Evolutionary conservation across 1,284 basidiomycete species (phyloP).

Genomic region (Pyrrhoderma lamaoense): DNA sequence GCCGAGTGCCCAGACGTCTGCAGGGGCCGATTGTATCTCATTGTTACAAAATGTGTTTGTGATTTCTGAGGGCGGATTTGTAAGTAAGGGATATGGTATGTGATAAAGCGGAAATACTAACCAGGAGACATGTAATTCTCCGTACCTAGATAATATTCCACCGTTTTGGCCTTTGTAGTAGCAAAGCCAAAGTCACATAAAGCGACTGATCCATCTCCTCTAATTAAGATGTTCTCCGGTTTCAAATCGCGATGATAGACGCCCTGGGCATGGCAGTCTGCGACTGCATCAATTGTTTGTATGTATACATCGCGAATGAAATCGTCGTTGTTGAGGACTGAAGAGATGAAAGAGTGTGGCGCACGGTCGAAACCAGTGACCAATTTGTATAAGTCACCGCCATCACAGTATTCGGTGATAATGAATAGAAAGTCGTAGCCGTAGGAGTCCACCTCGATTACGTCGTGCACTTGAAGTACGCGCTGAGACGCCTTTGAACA

Average conservation of each 20-base stretch:
- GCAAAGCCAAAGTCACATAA: constrained; percentile 97
- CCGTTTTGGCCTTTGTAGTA: constrained; percentile 80
- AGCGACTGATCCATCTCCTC: constrained; percentile 68
- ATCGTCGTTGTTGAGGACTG: constrained; percentile 56
- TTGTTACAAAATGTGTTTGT: no score
- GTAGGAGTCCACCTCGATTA: constrained; percentile 31
- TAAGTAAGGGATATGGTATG: constrained; percentile 87
- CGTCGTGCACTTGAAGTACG: constrained; percentile 57
- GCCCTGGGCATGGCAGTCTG: constrained; percentile 80
- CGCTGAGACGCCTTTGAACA: constrained; percentile 42
- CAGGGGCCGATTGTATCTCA: no score
- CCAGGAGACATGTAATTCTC: constrained; percentile 97
- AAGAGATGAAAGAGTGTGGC: no score
- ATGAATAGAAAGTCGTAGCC: no score
- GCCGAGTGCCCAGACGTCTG: constrained; percentile 97
- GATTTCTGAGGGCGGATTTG: no score
- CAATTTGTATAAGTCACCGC: constrained; percentile 88
- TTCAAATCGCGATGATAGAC: constrained; percentile 98
- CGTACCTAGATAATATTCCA: constrained; percentile 93
- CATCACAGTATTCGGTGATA: constrained; percentile 43
- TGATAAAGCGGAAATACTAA: no score
- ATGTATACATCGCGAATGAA: constrained; percentile 85
- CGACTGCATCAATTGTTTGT: constrained; percentile 90
- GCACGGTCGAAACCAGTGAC: constrained; percentile 71
- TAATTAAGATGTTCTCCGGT: constrained; percentile 94